Evolutionary conservation across 306 rosid genomes (phyloP).

Genomic region (Sicyos baderoa): DNA sequence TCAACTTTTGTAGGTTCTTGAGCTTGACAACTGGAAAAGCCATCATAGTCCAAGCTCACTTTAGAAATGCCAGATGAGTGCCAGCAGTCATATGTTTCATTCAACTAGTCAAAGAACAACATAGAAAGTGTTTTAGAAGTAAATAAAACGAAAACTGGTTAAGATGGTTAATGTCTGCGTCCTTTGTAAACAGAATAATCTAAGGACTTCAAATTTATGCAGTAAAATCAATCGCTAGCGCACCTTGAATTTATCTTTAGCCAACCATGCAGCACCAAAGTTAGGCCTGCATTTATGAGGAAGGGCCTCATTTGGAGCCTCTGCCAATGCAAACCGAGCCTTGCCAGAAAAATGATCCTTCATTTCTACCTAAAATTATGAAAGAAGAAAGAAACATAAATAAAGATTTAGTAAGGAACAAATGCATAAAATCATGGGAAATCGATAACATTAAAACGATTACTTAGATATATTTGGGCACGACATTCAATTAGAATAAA

Average conservation of each 20-base stretch:
- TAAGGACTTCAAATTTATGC: constrained; percentile 6
- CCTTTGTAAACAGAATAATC: constrained; percentile 9
- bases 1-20: constrained; percentile 56
- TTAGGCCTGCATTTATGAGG: constrained; percentile 90
- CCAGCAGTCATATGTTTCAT: constrained; percentile 81
- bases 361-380: constrained; percentile 64
- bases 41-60: constrained; percentile 62
- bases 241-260: constrained; percentile 83
- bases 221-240: constrained; percentile 16
- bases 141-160: constrained; percentile 20
- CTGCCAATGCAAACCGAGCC: constrained; percentile 59
- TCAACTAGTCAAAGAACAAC: constrained; percentile 42
- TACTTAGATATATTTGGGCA: neutral
- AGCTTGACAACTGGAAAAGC: constrained; percentile 66
- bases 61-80: constrained; percentile 66
- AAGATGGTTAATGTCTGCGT: constrained; percentile 5
- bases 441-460: neutral
- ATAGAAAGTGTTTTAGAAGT: constrained; percentile 18
- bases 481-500: neutral
- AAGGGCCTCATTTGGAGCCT: constrained; percentile 95
- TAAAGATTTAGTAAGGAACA: neutral
- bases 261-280: constrained; percentile 87
- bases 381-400: constrained; percentile 19
- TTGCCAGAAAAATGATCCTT: constrained; percentile 68
- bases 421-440: neutral